Base-by-base conservation (phyloP, 2,329 filamentous ascomycete species). In the Fusarium algeriense region DNA sequence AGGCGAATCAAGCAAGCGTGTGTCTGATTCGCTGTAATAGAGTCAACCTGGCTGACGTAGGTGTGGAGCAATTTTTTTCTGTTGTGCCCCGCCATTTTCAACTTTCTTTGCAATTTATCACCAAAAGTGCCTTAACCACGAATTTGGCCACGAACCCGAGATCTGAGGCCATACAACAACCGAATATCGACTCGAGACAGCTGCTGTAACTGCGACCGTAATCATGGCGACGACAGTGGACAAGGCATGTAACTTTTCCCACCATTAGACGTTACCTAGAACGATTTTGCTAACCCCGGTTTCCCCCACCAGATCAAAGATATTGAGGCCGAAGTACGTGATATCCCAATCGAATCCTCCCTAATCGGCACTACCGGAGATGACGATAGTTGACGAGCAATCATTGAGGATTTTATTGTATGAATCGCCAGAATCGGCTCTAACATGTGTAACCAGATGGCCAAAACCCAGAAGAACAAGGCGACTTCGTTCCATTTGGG, bases 151-250 rank as follows among this genome's bases (percentile, higher is more conserved):
- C 69, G 60, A 71, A 70, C 65, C 48, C 44, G 44, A 60, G 60
- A 74, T 55, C 69, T 67, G 59, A 75, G 58, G 61, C 67, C 57
- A 60, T 59, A 73, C 52, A 60, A 49, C 50, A 50, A 45, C 53
- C 60, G 20, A 46, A 62, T 46, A 60, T 64, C 38, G 57, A 66
- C n/a, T 44, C 43, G 32, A 70, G 20, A 67, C 56, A 49, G 54
- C 62, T 66, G 60, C 60, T 61, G 43, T 45, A 60, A 64, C 57
- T 43, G 40, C 28, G 46, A 67, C 40, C 54, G 64, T 26, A 86
- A 92, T 82, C 78, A 98, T 98, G 96, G 88, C 95, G 88, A 98
- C 95, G 68, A 98, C 95, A 44, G 94, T 98, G 81, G 95, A 98
- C 78, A 98, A 98, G 92, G 94, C 93, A 80, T 75, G 88, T 78